A percentile compares a stretch with the other conserved stretches of the same genome.
Evolutionary conservation across 2,329 filamentous ascomycete species (phyloP).

Genomic region (Colletotrichum paranaense): DNA sequence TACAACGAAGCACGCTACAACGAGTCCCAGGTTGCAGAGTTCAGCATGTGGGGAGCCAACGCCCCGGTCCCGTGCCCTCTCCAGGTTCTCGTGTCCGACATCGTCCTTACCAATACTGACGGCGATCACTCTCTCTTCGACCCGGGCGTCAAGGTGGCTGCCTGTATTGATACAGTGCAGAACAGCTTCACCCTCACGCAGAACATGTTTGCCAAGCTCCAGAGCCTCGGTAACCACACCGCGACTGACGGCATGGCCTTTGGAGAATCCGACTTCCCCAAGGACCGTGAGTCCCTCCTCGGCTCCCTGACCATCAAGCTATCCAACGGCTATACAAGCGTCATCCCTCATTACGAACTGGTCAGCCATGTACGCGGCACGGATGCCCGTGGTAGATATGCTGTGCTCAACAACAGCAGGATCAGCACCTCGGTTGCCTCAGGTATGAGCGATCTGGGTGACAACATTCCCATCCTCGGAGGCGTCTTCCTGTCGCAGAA

Average conservation of each 20-base stretch:
- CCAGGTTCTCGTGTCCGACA: slow-evolving; percentile 36
- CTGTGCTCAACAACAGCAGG: slow-evolving; percentile 27
- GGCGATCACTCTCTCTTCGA: slow-evolving; percentile 36
- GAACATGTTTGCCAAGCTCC: slow-evolving; percentile 31
- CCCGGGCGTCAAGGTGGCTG: slow-evolving; percentile 24
- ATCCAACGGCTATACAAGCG: slow-evolving; percentile 35
- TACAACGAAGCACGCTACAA: slow-evolving; percentile 34
- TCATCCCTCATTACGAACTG: slow-evolving; percentile 37
- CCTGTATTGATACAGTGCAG: slow-evolving; percentile 37
- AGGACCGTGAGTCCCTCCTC: slow-evolving; percentile 23
- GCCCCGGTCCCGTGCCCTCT: slow-evolving; percentile 31
- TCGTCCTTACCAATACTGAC: slow-evolving; percentile 33
- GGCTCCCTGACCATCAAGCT: slow-evolving; percentile 35
- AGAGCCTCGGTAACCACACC: slow-evolving; percentile 20
- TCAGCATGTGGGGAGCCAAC: slow-evolving; percentile 31
- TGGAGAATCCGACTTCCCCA: slow-evolving; percentile 4
- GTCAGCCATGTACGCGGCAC: slow-evolving; percentile 34
- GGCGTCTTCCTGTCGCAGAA: slow-evolving; percentile 37
- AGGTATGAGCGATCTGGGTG: slow-evolving; percentile 31
- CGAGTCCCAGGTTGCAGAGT: slow-evolving; percentile 16
- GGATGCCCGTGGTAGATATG: slow-evolving; percentile 31
- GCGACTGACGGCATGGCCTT: slow-evolving; percentile 1
- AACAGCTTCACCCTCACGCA: slow-evolving; percentile 35
- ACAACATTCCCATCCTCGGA: slow-evolving; percentile 34
- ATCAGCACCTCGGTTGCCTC: slow-evolving; percentile 28